Base-by-base conservation (phyloP, 768 basidiomycete genomes). In the Lentinula raphanica region DNA sequence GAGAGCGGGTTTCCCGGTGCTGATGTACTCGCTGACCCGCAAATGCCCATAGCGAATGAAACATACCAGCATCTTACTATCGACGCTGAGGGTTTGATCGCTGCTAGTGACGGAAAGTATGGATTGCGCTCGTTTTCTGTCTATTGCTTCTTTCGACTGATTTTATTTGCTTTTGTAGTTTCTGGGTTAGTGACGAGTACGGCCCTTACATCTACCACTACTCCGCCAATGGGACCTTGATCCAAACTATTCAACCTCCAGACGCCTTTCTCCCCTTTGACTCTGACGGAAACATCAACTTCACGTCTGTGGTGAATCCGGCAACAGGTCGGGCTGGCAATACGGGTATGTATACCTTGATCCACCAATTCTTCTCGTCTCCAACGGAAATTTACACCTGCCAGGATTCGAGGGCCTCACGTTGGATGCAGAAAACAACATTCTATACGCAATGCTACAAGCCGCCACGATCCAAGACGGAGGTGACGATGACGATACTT, bases 151-250 rank as follows among this genome's bases (percentile, higher is more conserved):
- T 35, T n/a, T n/a, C n/a, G n/a, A n/a, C n/a, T n/a, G n/a, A 13
- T 35, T 35, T 35, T 35, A 9, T 8, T 35, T 35, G 13, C 8
- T 13, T 35, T 35, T 35, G 32, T 35, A 35, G 13, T 8, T 19
- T 77, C 68, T 87, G 83, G 84, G 73, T 81, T 29, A 82, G 82
- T 62, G 87, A 88, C 65, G 86, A 88, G 69, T 88, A 87, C 61
- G 86, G 85, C 1, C 83, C 84, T 3, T 83, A 84, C 63, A 82
- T 87, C 60, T 85, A 87, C 67, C 76, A 73, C 15, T 81, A 81
- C 67, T 68, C 75, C 0, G 64, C 74, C 0, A 66, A 68, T 25
- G 84, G 85, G 1, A 63, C 74, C 1, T 69, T 87, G 5, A 66
- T 86, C 21, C 75, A 80, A 61, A 79, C 81, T 1, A 85, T 88